These are phyloP conservation scores for Pythium utonaiense DNA, from an alignment of 352 stramenopile genomes.

Conservation along the genomic window DNA sequence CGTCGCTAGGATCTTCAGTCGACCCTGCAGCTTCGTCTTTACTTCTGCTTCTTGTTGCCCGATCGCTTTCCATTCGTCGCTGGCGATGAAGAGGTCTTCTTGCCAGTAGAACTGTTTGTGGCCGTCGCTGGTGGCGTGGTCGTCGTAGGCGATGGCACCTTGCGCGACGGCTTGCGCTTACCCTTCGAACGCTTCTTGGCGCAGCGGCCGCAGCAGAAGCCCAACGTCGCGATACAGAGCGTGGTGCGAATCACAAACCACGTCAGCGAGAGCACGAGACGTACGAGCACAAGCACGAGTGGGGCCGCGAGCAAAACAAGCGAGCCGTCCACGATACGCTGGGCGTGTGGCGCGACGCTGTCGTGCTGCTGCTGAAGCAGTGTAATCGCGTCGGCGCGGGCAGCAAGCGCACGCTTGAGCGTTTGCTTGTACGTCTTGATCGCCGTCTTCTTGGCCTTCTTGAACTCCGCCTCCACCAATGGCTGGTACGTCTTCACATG, in stretches of 20 bases:
- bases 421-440: constrained; percentile 42
- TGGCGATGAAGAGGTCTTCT: constrained; percentile 1
- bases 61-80: constrained; percentile 11
- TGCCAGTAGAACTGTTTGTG: constrained; percentile 1
- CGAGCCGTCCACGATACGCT: constrained; percentile 63
- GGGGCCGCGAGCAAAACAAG: constrained; percentile 45
- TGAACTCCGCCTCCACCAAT: constrained; percentile 43
- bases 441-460: constrained; percentile 33
- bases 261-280: constrained; percentile 41
- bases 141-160: constrained; percentile 7
- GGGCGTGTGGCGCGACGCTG: constrained; percentile 48
- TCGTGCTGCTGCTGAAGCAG: constrained; percentile 63
- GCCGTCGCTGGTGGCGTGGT: constrained; percentile 7
- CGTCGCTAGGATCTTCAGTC: neutral
- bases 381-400: constrained; percentile 45
- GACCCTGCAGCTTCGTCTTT: neutral
- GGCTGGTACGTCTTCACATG: constrained; percentile 56
- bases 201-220: constrained; percentile 48
- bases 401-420: constrained; percentile 40
- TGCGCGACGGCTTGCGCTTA: constrained; percentile 46
- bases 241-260: constrained; percentile 58
- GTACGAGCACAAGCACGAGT: constrained; percentile 44
- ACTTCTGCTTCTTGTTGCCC: constrained; percentile 26
- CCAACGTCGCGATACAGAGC: constrained; percentile 49
- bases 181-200: constrained; percentile 39